Conservation (phyloP, 352 stramenopile species). For the Phytophthora uliginosa region DNA sequence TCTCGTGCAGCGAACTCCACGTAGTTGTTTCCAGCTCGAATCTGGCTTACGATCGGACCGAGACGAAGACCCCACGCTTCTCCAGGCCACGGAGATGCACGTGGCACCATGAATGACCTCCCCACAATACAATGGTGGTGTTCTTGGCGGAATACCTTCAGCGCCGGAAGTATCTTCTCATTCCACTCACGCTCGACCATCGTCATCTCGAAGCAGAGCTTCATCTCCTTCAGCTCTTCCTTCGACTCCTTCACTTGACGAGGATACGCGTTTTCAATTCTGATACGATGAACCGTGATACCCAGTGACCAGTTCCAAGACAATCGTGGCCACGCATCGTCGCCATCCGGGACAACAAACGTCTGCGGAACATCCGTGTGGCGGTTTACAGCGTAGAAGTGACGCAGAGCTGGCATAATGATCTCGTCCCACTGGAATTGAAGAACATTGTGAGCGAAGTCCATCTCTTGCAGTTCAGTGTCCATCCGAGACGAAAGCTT, state of each 20-base stretch:
- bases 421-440: constrained; percentile 1
- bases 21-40: not conserved
- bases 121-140: not conserved
- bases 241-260: not conserved
- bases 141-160: not conserved
- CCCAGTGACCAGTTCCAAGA: not conserved
- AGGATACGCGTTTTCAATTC: not conserved
- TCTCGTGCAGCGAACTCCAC: not conserved
- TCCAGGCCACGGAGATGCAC: not conserved
- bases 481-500: not conserved
- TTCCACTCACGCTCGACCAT: not conserved
- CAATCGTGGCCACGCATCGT: not conserved
- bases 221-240: not conserved
- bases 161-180: not conserved
- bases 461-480: not conserved
- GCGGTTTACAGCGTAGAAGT: not conserved
- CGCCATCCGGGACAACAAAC: not conserved
- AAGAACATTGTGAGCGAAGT: not conserved
- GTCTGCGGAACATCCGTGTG: not conserved
- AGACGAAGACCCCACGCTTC: not conserved
- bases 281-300: not conserved
- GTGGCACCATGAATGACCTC: not conserved
- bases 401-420: not conserved
- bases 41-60: not conserved
- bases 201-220: not conserved